Conservation (phyloP, 257 asterid genomes). For the Perilla frutescens region DNA sequence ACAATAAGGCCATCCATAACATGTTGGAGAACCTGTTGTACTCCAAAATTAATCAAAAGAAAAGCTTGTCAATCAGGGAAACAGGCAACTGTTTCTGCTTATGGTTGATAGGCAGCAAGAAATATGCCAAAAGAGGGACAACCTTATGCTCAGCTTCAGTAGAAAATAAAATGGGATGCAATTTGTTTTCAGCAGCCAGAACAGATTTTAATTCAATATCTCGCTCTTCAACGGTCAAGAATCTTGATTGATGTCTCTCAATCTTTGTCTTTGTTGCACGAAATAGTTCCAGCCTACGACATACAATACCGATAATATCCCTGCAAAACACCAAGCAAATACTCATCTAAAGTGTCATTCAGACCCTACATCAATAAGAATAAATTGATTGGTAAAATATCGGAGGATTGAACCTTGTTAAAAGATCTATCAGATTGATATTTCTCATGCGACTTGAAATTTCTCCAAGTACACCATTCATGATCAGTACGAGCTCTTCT, state of each 20-base stretch:
- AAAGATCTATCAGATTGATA: slow-evolving; percentile 82
- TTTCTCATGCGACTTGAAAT: slow-evolving; percentile 83
- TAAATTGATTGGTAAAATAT: slow-evolving; percentile 37
- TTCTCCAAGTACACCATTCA: slow-evolving; percentile 85
- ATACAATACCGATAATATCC: slow-evolving; percentile 67
- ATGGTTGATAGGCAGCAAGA: slow-evolving; percentile 21
- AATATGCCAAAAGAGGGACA: slow-evolving; percentile 34
- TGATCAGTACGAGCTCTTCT: slow-evolving; percentile 87
- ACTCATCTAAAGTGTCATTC: slow-evolving; percentile 32
- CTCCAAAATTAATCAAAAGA: slow-evolving; percentile 40
- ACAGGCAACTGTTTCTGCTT: slow-evolving; percentile 22
- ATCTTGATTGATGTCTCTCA: slow-evolving; percentile 57
- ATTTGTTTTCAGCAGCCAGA: slow-evolving; percentile 82
- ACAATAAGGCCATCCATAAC: slow-evolving; percentile 85
- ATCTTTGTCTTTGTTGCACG: slow-evolving; percentile 70
- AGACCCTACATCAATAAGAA: slow-evolving; percentile 27
- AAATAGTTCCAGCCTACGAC: slow-evolving; percentile 77
- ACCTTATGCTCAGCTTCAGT: slow-evolving; percentile 99
- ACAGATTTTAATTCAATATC: slow-evolving; percentile 68
- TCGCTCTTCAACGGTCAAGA: slow-evolving; percentile 69
- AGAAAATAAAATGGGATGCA: slow-evolving; percentile 93
- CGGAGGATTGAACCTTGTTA: slow-evolving; percentile 67
- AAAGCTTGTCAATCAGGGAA: slow-evolving; percentile 30
- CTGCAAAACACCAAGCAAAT: slow-evolving; percentile 55
- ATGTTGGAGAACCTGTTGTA: slow-evolving; percentile 92